Base-by-base conservation (phyloP, 768 basidiomycete species). In the Trametes punicea region DNA sequence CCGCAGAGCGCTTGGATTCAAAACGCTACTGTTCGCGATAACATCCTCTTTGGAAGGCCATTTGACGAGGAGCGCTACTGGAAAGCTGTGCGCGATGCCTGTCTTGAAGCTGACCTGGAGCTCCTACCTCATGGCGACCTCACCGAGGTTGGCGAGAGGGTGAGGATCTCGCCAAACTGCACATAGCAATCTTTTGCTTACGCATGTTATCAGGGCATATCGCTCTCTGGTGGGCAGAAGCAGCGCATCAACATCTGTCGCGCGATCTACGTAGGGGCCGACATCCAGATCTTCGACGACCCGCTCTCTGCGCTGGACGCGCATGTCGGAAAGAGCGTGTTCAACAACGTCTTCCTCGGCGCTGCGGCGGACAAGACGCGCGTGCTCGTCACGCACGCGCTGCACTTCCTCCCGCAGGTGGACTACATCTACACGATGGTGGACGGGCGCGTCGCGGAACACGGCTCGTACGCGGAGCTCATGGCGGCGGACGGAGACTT, bases 1-100 rank as follows among this genome's bases (percentile, higher is more conserved):
- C 84, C 87, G 15, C 94, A 98, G 67, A 85, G 78, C 40, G 87
- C 93, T 10, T 97, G 93, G 93, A 95, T 98, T 55, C 90, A 93
- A 83, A 88, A 91, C 69, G 81, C 90, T 0, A 95, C 93, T 0
- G 81, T 95, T 30, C 79, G 91, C 48, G 92, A 96, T 41, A 97
- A 96, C 64, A 83, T 97, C 51, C 84, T 88, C 60, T 97, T 97
- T 56, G 93, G 93, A 33, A 77, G 84, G 30, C 84, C 87, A 6
- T 93, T 87, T 61, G 88, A 94, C 25, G 85, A 88, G 62, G 81
- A 84, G 50, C 78, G 81, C 52, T 95, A 95, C 67, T 91, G 90
- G 90, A 80, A 81, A 29, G 91, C 86, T 2, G 74, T 96, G 36
- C 75, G 75, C 5, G 88, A 89, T 65, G 81, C 92, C 0, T 95